Percentiles rank a stretch among this genome's conserved stretches.
Conservation (phyloP, 2,329 filamentous ascomycete genomes). For the Hysterium pulicare region DNA sequence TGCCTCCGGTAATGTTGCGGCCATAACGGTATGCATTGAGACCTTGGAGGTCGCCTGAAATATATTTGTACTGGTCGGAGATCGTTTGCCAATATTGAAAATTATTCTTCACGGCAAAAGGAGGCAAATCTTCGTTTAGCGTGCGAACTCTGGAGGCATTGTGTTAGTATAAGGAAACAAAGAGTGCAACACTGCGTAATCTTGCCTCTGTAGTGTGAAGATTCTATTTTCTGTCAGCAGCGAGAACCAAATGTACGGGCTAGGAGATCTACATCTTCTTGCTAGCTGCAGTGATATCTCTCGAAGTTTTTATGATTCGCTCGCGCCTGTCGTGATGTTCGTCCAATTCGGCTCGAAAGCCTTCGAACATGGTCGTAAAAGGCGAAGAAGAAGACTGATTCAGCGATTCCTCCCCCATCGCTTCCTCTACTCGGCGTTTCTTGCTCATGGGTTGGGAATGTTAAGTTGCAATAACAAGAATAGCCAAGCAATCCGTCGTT, state of each 20-base stretch:
- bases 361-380: slow-evolving; percentile 71
- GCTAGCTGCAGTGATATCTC: slow-evolving; percentile 88
- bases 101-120: slow-evolving; percentile 67
- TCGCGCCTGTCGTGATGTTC: slow-evolving; percentile 92
- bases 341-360: slow-evolving; percentile 83
- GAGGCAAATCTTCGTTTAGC: slow-evolving; percentile 59
- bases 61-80: slow-evolving; percentile 60
- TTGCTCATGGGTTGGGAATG: slow-evolving; percentile 19
- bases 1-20: slow-evolving; percentile 69
- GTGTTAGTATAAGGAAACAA: slow-evolving; percentile 5
- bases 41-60: slow-evolving; percentile 71
- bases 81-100: slow-evolving; percentile 69
- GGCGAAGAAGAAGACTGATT: slow-evolving; percentile 37
- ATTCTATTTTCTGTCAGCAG: no score
- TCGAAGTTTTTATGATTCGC: slow-evolving; percentile 81
- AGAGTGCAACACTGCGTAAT: slow-evolving; percentile 1
- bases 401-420: slow-evolving; percentile 29
- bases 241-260: no score
- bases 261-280: slow-evolving; percentile 96
- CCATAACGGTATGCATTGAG: slow-evolving; percentile 82
- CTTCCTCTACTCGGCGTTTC: slow-evolving; percentile 35
- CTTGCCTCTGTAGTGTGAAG: slow-evolving; percentile 75
- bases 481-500: slow-evolving; percentile 19
- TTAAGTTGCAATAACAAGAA: slow-evolving; percentile 12
- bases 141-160: slow-evolving; percentile 56